Evolutionary conservation across 306 rosid species (phyloP), one percentile per base, ranked within the genome.

Genomic region (Quercus variabilis): DNA sequence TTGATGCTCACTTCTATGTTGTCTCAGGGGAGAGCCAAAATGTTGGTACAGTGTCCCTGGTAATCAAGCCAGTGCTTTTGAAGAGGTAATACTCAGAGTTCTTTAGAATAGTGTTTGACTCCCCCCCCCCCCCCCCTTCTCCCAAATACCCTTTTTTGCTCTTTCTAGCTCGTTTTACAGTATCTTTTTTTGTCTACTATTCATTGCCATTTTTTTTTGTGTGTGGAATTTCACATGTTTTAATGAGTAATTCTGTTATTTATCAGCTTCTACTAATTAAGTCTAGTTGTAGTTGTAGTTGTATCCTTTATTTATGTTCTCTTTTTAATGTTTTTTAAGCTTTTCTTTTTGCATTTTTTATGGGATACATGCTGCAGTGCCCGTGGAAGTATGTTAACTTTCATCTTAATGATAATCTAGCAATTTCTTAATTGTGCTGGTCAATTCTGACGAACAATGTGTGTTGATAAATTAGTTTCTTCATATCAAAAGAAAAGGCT

Each of bases 31-130:
- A 80, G 99, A 95, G 89, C 92, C 99, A 78, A 95, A 95, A 85
- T 95, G 97, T 82, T 95, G 99, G 99, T 95, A 95, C 86, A 95
- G 99, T 73, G 89, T 95, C 78, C 99, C 99, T 84, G 99, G 99
- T 79, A 85, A 83, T 84, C 89, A 91, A 84, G 97, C 98, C 38
- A 59, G 57, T 82, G 92, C 97, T 64, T 95, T 95, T 84, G 99
- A 95, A 85, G 88, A 95, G 97, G 99, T 94, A 85, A 78, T 60
- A 71, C 26, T 51, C 60, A 41, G 28, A 31, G 52, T 75, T 13
- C 77, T 25, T 67, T 52, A 72, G 41, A 23, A 43, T 49, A 71
- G 23, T 67, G 49, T 35, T 67, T 19, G 14, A 9, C 14, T 8
- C 35, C 35, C 38, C 28, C 55, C 67, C 43, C 49, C 35, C 35